A percentile compares a stretch with the other conserved stretches of the same genome.
Conservation (phyloP, 148 eudicot genomes). For the Spergularia marina region DNA sequence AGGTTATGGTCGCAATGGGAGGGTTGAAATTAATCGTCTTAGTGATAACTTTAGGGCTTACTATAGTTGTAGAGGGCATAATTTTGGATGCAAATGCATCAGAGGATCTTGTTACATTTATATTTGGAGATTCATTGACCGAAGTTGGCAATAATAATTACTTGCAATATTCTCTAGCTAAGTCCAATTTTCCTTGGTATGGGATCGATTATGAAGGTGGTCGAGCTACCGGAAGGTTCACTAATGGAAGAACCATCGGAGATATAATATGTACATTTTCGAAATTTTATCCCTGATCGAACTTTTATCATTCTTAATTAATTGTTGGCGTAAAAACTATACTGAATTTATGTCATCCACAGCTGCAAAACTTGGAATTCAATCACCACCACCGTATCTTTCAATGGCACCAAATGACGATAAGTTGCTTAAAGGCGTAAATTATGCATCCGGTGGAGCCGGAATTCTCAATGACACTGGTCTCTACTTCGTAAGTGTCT, state of each 20-base stretch:
- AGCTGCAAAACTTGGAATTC: conserved; percentile 76
- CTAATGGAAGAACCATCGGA: conserved; percentile 87
- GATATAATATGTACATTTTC: conserved; percentile 62
- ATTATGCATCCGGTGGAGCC: conserved; percentile 96
- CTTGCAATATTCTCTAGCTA: conserved; percentile 72
- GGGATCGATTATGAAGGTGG: conserved; percentile 75
- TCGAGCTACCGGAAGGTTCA: conserved; percentile 80
- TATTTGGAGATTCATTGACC: conserved; percentile 95
- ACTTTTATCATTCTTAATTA: no score
- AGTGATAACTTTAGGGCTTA: not conserved
- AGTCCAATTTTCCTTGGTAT: conserved; percentile 68
- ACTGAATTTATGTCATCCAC: not conserved
- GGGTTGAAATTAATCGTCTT: not conserved
- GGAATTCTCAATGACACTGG: conserved; percentile 97
- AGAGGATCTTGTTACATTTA: conserved; percentile 43
- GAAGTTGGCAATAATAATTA: conserved; percentile 93
- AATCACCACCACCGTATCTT: conserved; percentile 79
- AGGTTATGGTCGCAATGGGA: not conserved
- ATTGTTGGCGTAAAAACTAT: no score
- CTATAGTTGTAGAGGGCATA: not conserved
- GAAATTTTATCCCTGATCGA: not conserved
- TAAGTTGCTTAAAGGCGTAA: conserved; percentile 74
- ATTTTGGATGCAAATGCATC: conserved; percentile 1
- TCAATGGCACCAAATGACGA: conserved; percentile 58
- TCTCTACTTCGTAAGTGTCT: conserved; percentile 56